Conservation (phyloP, 1,139 yeast species). For the Saccharomycopsis phalli region DNA sequence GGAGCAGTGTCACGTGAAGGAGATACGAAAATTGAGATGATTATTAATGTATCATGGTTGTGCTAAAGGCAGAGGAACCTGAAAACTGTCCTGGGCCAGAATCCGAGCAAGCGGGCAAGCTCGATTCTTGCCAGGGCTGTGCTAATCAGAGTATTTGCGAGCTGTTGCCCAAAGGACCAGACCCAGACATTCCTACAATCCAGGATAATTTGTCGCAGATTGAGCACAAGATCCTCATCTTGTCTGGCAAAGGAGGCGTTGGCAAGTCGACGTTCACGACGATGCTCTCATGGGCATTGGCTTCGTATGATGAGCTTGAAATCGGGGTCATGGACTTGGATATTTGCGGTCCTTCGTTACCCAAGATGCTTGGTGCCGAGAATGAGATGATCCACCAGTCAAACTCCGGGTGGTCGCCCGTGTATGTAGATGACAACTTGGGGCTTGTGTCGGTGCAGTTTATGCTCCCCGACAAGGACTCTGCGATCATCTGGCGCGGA, state of each 20-base stretch:
- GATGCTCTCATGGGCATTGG: constrained; percentile 92
- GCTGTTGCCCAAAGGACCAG: constrained; percentile 87
- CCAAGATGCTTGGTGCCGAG: constrained; percentile 87
- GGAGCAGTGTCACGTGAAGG: no score
- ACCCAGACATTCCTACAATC: constrained; percentile 83
- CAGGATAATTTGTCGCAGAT: constrained; percentile 46
- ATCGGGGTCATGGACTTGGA: constrained; percentile 97
- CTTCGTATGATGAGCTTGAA: constrained; percentile 79
- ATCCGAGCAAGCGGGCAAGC: constrained; percentile 85
- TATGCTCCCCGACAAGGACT: constrained; percentile 88
- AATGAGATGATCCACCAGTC: constrained; percentile 85
- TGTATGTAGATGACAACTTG: constrained; percentile 86
- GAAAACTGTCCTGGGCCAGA: constrained; percentile 99
- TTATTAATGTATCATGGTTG: neutral
- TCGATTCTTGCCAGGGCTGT: constrained; percentile 91
- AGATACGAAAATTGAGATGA: no score
- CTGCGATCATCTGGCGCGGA: constrained; percentile 97
- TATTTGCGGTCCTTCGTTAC: constrained; percentile 95
- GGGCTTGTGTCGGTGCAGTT: constrained; percentile 95
- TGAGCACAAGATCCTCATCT: constrained; percentile 73
- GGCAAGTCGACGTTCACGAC: constrained; percentile 95
- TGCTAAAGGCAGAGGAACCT: constrained; percentile 48
- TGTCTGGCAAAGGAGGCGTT: constrained; percentile 97
- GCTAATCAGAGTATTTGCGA: constrained; percentile 89
- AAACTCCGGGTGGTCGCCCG: constrained; percentile 93